Percentiles rank a stretch among this genome's conserved stretches.
Evolutionary conservation across 495 filamentous ascomycete genomes (phyloP).

Genomic region (Penicillium herquei): DNA sequence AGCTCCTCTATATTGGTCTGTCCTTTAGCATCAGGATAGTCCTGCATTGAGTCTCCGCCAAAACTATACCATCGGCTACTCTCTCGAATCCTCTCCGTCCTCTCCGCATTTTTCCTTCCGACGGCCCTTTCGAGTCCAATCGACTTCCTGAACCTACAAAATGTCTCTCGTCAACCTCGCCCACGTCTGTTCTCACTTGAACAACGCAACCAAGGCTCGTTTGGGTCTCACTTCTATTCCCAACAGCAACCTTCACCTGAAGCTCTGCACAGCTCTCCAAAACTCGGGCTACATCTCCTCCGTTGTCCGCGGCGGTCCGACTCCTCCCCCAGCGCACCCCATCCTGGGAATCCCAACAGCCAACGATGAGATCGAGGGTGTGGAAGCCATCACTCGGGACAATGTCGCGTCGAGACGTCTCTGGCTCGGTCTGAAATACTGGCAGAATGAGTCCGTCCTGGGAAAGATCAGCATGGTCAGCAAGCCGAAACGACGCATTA

Average conservation of each 20-base stretch:
- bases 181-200: constrained; percentile 86
- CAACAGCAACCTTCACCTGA: constrained; percentile 75
- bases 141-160: constrained; percentile 7
- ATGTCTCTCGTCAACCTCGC: constrained; percentile 88
- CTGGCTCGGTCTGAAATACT: constrained; percentile 95
- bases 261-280: constrained; percentile 74
- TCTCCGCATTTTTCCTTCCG: constrained; percentile 9
- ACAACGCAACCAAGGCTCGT: constrained; percentile 85
- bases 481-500: constrained; percentile 73
- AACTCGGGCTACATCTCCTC: constrained; percentile 76
- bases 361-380: constrained; percentile 30
- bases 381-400: constrained; percentile 66
- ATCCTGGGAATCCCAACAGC: constrained; percentile 45
- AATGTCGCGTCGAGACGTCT: constrained; percentile 77
- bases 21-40: not conserved
- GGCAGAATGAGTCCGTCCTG: constrained; percentile 81
- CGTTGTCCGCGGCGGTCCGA: constrained; percentile 73
- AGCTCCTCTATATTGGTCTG: not conserved
- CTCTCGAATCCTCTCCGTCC: too few species aligned
- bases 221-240: constrained; percentile 86
- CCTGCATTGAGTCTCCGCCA: not conserved
- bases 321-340: constrained; percentile 58
- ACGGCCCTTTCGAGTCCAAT: constrained; percentile 6
- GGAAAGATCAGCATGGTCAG: constrained; percentile 65
- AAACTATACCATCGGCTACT: not conserved